Evolutionary conservation across 2,329 filamentous ascomycete genomes (phyloP).

Genomic region (Stachybotrys elegans): DNA sequence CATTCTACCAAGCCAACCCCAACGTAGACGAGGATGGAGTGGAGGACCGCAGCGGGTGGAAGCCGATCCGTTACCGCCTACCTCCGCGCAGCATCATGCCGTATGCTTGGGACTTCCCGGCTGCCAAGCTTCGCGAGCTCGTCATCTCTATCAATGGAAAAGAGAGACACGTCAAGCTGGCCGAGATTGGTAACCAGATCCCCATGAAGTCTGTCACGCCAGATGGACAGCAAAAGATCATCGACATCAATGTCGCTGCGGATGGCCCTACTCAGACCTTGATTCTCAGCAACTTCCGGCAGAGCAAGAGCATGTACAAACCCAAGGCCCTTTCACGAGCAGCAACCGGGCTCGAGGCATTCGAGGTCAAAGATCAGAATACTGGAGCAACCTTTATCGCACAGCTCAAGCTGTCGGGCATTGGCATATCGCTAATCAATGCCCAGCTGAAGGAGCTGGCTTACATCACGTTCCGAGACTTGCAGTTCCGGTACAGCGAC

Average conservation of each 20-base stretch:
- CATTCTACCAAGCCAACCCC: conserved; percentile 92
- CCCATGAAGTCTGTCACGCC: conserved; percentile 81
- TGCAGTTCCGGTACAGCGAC: conserved; percentile 86
- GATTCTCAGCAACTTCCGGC: conserved; percentile 89
- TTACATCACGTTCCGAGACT: conserved; percentile 87
- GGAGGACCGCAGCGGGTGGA: conserved; percentile 82
- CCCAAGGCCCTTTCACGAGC: conserved; percentile 46
- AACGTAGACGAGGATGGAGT: conserved; percentile 86
- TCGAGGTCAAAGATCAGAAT: conserved; percentile 91
- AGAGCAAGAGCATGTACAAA: conserved; percentile 85
- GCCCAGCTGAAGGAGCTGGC: conserved; percentile 85
- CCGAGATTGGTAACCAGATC: conserved; percentile 93
- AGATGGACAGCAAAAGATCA: conserved; percentile 72
- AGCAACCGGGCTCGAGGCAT: conserved; percentile 50
- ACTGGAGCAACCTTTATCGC: conserved; percentile 85
- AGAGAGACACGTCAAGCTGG: conserved; percentile 87
- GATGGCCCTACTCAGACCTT: conserved; percentile 93
- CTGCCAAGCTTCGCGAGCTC: conserved; percentile 92
- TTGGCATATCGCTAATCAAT: conserved; percentile 92
- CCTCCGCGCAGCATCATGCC: conserved; percentile 98
- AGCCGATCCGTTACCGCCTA: conserved; percentile 84
- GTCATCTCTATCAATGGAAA: conserved; percentile 52
- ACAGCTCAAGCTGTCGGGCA: conserved; percentile 79
- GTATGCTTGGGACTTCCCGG: conserved; percentile 98
- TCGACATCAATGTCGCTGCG: conserved; percentile 94